phyloP scores from a whole-genome alignment of 352 stramenopile genomes.

The Blastocystis hominis region DNA sequence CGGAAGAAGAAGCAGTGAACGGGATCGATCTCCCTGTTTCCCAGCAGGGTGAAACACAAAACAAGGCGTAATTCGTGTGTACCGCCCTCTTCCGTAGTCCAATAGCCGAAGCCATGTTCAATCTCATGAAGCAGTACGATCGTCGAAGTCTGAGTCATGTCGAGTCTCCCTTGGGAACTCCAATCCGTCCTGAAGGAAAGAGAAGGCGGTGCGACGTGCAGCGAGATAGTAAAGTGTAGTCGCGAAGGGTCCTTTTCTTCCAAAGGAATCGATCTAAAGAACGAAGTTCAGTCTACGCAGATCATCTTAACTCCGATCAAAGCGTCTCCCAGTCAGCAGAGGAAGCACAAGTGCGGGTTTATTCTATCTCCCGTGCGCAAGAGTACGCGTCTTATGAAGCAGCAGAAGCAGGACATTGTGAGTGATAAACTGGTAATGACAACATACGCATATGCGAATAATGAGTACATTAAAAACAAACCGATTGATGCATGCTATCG shows the following conservation, averaged over 20 bases:
- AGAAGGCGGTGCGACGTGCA: not conserved
- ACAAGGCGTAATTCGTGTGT: not conserved
- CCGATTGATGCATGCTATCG: not conserved
- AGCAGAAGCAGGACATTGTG: not conserved
- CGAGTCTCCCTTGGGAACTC: not conserved
- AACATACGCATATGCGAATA: conserved; percentile 10
- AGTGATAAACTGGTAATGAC: not conserved
- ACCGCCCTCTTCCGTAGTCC: not conserved
- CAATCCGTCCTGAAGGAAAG: not conserved
- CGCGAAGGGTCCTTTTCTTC: no score
- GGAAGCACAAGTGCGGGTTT: not conserved
- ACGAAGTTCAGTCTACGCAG: not conserved
- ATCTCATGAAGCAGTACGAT: not conserved
- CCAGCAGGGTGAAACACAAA: not conserved
- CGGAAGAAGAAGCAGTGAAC: conserved; percentile 1
- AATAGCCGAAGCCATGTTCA: not conserved
- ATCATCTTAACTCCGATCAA: not conserved
- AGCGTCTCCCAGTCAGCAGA: not conserved
- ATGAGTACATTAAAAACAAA: not conserved
- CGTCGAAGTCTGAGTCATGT: not conserved
- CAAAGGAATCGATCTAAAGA: no score
- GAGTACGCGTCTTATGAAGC: not conserved
- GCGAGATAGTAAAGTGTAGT: not conserved
- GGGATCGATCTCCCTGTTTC: not conserved
- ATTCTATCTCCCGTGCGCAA: conserved; percentile 7